Conservation (phyloP, 495 filamentous ascomycete species). For the Poronia punctata region DNA sequence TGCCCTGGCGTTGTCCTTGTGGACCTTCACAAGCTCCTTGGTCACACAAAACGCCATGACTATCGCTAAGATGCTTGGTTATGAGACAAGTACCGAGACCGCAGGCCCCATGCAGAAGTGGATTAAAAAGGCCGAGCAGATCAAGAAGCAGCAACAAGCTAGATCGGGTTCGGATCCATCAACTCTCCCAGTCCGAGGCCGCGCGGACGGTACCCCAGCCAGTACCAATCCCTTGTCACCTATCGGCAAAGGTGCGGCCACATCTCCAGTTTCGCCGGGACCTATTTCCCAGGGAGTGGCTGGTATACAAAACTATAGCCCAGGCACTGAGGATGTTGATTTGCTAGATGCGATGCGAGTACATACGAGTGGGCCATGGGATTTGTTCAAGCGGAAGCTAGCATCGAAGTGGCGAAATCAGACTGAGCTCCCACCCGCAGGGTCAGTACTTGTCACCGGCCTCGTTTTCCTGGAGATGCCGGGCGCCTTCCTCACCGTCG, state of each 20-base stretch:
- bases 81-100: conserved; percentile 11
- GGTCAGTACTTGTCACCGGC: conserved; percentile 57
- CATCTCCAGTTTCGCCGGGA: conserved; percentile 13
- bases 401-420: conserved; percentile 36
- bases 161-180: conserved; percentile 10
- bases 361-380: conserved; percentile 27
- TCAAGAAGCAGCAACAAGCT: conserved; percentile 24
- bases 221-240: conserved; percentile 10
- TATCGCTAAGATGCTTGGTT: conserved; percentile 28
- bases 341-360: conserved; percentile 30
- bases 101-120: conserved; percentile 13
- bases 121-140: conserved; percentile 22
- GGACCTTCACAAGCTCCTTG: conserved; percentile 26
- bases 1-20: conserved; percentile 25
- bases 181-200: conserved; percentile 10
- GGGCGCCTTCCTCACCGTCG: conserved; percentile 31
- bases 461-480: conserved; percentile 58
- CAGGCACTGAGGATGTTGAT: conserved; percentile 24
- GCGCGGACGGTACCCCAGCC: conserved; percentile 13
- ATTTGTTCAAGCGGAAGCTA: conserved; percentile 50
- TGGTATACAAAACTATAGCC: conserved; percentile 13
- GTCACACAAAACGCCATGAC: conserved; percentile 21
- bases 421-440: conserved; percentile 47
- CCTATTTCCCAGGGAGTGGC: conserved; percentile 22
- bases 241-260: conserved; percentile 13